A percentile compares a stretch with the other conserved stretches of the same genome.
Evolutionary conservation across 768 basidiomycete genomes (phyloP).

Genomic region (Lactarius deliciosus): DNA sequence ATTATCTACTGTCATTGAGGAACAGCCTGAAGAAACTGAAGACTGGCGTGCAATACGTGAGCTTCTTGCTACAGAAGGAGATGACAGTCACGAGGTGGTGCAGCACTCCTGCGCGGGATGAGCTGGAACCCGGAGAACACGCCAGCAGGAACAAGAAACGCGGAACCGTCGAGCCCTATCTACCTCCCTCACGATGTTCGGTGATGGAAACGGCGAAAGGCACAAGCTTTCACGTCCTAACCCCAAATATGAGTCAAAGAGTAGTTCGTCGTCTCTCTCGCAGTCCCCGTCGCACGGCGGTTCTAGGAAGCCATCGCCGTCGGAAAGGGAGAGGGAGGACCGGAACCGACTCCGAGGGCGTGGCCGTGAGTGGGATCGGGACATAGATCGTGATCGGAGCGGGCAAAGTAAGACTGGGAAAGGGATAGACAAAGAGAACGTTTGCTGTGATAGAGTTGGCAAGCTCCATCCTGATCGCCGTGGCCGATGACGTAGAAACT

Average conservation of each 20-base stretch:
- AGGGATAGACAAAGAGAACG: conserved; percentile 19
- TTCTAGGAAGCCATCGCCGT: conserved; percentile 12
- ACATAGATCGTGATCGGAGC: neutral
- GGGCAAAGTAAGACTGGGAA: conserved; percentile 32
- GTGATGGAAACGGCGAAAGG: conserved; percentile 60
- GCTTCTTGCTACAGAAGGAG: conserved; percentile 57
- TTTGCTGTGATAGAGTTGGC: conserved; percentile 12
- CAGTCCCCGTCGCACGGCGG: conserved; percentile 10
- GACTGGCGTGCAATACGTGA: conserved; percentile 82
- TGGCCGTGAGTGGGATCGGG: neutral
- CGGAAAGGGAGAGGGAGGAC: neutral
- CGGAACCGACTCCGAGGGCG: conserved; percentile 12
- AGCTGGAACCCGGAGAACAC: conserved; percentile 82
- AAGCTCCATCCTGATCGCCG: conserved; percentile 18
- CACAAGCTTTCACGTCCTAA: conserved; percentile 41
- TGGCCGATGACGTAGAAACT: neutral
- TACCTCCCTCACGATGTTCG: conserved; percentile 73
- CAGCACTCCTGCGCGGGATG: conserved; percentile 92
- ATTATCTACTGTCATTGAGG: conserved; percentile 35
- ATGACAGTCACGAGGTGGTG: conserved; percentile 51
- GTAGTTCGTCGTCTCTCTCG: conserved; percentile 25
- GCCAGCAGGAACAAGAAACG: conserved; percentile 53
- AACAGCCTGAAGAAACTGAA: conserved; percentile 53
- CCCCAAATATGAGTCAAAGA: conserved; percentile 54
- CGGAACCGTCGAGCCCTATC: conserved; percentile 70